These are phyloP conservation scores for Pinus tabuliformis DNA, from an alignment of 75 land plant species.

Conservation along the genomic window DNA sequence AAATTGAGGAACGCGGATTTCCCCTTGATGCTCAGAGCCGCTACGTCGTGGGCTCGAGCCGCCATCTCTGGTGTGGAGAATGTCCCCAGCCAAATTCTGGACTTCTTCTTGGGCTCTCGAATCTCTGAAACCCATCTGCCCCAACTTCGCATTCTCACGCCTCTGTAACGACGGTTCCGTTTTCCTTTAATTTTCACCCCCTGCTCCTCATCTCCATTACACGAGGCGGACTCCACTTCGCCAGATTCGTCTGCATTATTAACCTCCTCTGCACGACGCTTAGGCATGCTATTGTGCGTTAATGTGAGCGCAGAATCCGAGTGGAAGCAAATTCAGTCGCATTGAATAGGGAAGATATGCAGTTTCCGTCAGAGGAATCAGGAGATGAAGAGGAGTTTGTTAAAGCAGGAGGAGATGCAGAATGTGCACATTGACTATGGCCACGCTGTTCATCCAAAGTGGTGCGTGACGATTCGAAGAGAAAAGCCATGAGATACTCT, in stretches of 20 bases:
- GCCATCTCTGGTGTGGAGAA: slow-evolving; percentile 43
- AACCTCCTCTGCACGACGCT: not conserved
- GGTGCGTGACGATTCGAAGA: no score
- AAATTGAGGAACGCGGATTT: slow-evolving; percentile 27
- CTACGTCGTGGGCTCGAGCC: slow-evolving; percentile 40
- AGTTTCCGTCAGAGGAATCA: no score
- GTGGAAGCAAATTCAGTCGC: no score
- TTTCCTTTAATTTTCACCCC: not conserved
- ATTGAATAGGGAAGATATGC: no score
- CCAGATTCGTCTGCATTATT: not conserved
- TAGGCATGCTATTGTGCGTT: not conserved
- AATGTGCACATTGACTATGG: no score
- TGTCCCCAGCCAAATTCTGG: slow-evolving; percentile 40
- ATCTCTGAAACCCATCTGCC: slow-evolving; percentile 48
- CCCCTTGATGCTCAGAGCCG: slow-evolving; percentile 34
- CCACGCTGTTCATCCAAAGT: no score
- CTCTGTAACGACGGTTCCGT: slow-evolving; percentile 26
- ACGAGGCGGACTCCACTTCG: not conserved
- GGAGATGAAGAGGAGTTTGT: no score
- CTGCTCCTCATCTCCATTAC: no score
- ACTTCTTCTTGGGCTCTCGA: slow-evolving; percentile 38
- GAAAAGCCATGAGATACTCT: no score
- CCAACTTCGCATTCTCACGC: slow-evolving; percentile 36
- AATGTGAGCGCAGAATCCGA: not conserved
- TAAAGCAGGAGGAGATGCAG: no score